These are phyloP conservation scores for Sambucus nigra DNA, from an alignment of 129 eudicot species.

Conservation along the genomic window DNA sequence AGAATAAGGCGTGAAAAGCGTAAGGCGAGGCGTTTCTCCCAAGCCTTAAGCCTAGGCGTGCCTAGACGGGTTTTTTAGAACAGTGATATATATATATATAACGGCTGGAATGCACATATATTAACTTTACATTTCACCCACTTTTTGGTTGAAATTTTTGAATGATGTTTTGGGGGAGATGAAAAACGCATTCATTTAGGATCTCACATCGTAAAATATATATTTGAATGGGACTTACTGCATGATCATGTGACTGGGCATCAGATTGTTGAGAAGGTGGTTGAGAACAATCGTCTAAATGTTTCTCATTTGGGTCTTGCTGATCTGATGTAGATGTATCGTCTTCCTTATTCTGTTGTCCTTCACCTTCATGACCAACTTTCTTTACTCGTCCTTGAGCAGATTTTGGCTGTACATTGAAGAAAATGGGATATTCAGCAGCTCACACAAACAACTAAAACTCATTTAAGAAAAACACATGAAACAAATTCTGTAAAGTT, in stretches of 20 bases:
- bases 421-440: conserved; percentile 2
- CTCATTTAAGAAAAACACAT: background rate
- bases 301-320: conserved; percentile 39
- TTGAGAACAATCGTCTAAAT: conserved; percentile 33
- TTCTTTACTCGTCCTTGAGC: conserved; percentile 59
- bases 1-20: no score
- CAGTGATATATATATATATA: no score
- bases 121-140: no score
- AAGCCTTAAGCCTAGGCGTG: no score
- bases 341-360: conserved; percentile 34
- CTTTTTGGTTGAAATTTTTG: no score
- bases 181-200: no score
- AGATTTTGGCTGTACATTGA: conserved; percentile 41
- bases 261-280: conserved; percentile 33
- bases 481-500: background rate
- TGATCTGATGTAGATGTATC: conserved; percentile 48
- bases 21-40: no score
- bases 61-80: no score
- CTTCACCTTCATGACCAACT: conserved; percentile 60
- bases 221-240: conserved; percentile 36
- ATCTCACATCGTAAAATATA: no score
- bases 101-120: no score
- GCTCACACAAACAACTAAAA: background rate
- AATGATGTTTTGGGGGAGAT: no score
- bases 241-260: conserved; percentile 40